These are phyloP conservation scores for Paraurostyla sp. DNA, from an alignment of 73 alveolate genomes.

Conservation along the genomic window DNA sequence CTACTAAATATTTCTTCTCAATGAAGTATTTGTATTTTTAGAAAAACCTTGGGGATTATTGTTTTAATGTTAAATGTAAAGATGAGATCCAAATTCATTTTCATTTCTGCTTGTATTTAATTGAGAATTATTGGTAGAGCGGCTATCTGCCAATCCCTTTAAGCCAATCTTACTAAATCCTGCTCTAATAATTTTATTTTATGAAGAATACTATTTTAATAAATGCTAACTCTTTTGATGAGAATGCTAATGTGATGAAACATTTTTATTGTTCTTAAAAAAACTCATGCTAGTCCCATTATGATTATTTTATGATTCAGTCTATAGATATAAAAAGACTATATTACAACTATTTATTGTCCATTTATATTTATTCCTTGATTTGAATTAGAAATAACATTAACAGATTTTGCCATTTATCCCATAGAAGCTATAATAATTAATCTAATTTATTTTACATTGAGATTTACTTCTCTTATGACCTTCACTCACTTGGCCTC, in stretches of 20 bases:
- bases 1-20: conserved; percentile 20
- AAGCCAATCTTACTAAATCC: conserved; percentile 23
- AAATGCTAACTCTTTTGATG: neutral
- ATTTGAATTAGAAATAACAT: neutral
- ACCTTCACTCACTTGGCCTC: no score
- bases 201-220: neutral
- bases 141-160: neutral
- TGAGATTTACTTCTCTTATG: conserved; percentile 57
- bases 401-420: neutral
- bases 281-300: neutral
- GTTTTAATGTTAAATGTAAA: no score
- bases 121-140: neutral
- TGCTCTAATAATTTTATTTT: neutral
- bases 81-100: no score
- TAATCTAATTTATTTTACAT: neutral
- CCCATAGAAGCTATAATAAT: conserved; percentile 8
- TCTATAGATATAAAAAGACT: neutral
- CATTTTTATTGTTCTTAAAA: conserved; percentile 31
- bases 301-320: neutral
- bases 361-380: neutral
- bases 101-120: conserved; percentile 47
- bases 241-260: neutral
- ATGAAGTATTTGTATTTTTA: neutral
- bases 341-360: neutral
- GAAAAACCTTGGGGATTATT: neutral